Base-by-base conservation (phyloP, 2,329 filamentous ascomycete genomes). In the Tympanopsis confertula region DNA sequence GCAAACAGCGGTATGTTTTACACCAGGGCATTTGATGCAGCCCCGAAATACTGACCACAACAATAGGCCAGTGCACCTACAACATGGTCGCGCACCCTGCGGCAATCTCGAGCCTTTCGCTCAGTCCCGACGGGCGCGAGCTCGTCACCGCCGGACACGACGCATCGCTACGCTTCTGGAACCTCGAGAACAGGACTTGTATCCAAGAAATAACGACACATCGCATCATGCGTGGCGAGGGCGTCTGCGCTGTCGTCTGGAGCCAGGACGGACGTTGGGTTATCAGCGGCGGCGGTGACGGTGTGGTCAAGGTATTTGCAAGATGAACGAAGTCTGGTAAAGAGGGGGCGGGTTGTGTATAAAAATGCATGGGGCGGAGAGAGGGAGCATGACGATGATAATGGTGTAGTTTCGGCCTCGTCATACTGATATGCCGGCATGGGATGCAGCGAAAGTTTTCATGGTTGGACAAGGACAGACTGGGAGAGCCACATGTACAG, bases 41-140 rank as follows among this genome's bases (percentile, higher is more conserved):
- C 19, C n/a, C 35, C 13, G 18, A 35, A 15, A 19, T 39, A 43
- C 48, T 49, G 29, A 55, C 35, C 19, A 5, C 3, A 12, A 38
- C 10, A 17, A 14, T 46, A 96, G 91, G 91, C 40, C 91, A 96
- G 86, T 95, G 88, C 63, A 96, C 91, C 45, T 98, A 98, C 62
- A 93, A 85, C 52, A 98, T 98, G 91, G 77, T 96, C 42, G 91
- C 91, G 4, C 91, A 98, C 50, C 87, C 91, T 1, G 83, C 88
- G 3, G 82, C 91, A 40, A 95, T 98, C 47, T 93, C 91, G 2
- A 82, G 85, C 19, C 71, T 98, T 4, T 93, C 86, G 0, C 74
- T 96, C 15, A 94, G 86, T 47, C 91, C 89, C 13, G 89, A 96
- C 53, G 88, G 89, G 35, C 80, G 82, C 41, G 91, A 98, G 65